A percentile compares a stretch with the other conserved stretches of the same genome.
Conservation (phyloP, 2,329 filamentous ascomycete species). For the Claviceps sp. region DNA sequence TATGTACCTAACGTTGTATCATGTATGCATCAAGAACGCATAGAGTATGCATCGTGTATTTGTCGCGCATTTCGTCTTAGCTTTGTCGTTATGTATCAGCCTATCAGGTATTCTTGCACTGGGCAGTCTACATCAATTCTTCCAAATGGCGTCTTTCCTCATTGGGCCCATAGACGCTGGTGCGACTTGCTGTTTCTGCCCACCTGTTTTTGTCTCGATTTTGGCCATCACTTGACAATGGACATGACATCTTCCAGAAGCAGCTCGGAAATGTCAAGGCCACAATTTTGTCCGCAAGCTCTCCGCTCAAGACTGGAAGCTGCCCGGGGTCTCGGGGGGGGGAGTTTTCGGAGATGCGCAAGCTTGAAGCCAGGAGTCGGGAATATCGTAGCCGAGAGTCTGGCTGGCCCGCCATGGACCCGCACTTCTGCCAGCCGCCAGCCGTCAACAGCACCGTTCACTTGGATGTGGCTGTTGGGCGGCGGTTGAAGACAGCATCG, state of each 20-base stretch:
- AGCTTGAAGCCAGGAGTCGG: not conserved
- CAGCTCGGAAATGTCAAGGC: not conserved
- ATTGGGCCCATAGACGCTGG: too few species aligned
- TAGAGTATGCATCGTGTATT: too few species aligned
- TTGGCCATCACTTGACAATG: too few species aligned
- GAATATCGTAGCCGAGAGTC: not conserved
- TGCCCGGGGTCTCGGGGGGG: not conserved
- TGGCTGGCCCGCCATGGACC: not conserved
- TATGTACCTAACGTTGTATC: too few species aligned
- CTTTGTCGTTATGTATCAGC: too few species aligned
- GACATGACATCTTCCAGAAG: not conserved
- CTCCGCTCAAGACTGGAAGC: not conserved
- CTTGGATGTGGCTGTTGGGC: constrained; percentile 1
- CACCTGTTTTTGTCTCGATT: too few species aligned
- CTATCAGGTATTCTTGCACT: too few species aligned
- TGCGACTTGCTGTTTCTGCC: too few species aligned
- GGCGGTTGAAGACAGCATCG: constrained; percentile 1
- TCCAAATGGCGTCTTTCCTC: too few species aligned
- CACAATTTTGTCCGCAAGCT: not conserved
- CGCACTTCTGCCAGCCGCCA: not conserved
- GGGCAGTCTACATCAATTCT: too few species aligned
- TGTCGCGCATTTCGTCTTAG: too few species aligned
- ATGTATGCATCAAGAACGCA: too few species aligned
- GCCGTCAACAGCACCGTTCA: not conserved
- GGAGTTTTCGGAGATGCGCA: not conserved